phyloP scores from a whole-genome alignment of 1,284 basidiomycete genomes.

The Polyporus tsugae region DNA sequence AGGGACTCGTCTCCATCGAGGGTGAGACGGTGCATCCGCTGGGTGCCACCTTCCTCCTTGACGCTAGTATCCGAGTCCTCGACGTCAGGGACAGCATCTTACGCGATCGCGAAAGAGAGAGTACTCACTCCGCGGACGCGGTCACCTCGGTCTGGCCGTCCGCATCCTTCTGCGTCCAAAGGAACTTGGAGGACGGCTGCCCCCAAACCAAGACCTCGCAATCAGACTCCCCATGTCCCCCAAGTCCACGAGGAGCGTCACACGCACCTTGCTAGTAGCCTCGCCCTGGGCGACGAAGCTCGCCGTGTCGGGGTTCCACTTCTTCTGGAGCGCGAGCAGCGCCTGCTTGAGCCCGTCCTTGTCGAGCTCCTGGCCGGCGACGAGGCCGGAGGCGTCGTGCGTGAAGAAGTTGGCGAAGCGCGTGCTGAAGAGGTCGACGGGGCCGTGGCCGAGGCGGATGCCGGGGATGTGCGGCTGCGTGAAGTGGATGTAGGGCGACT shows the following conservation, averaged over 20 bases:
- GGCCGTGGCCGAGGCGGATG: slow-evolving; percentile 40
- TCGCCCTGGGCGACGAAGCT: slow-evolving; percentile 28
- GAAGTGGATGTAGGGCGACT: slow-evolving; percentile 44
- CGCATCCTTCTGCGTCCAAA: slow-evolving; percentile 32
- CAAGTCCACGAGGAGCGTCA: not conserved
- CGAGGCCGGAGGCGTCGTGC: slow-evolving; percentile 35
- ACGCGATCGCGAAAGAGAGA: too few relatives aligned
- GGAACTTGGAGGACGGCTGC: slow-evolving; percentile 31
- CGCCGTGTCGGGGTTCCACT: slow-evolving; percentile 36
- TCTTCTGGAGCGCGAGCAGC: slow-evolving; percentile 40
- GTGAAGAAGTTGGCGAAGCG: slow-evolving; percentile 42
- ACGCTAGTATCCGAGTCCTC: slow-evolving; percentile 26
- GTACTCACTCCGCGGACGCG: slow-evolving; percentile 35
- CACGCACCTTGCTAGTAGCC: slow-evolving; percentile 12
- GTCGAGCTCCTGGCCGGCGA: slow-evolving; percentile 39
- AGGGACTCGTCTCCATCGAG: slow-evolving; percentile 39
- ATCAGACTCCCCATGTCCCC: not conserved
- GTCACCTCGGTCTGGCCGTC: slow-evolving; percentile 25
- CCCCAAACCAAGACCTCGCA: not conserved
- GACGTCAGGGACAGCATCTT: not conserved
- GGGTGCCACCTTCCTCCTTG: slow-evolving; percentile 35
- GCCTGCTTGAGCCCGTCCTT: slow-evolving; percentile 38
- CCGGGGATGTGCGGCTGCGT: slow-evolving; percentile 25
- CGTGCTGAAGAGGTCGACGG: slow-evolving; percentile 44
- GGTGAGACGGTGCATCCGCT: slow-evolving; percentile 34